These are phyloP conservation scores for Laguncularia racemosa DNA, from an alignment of 345 rosid genomes.

Conservation along the genomic window DNA sequence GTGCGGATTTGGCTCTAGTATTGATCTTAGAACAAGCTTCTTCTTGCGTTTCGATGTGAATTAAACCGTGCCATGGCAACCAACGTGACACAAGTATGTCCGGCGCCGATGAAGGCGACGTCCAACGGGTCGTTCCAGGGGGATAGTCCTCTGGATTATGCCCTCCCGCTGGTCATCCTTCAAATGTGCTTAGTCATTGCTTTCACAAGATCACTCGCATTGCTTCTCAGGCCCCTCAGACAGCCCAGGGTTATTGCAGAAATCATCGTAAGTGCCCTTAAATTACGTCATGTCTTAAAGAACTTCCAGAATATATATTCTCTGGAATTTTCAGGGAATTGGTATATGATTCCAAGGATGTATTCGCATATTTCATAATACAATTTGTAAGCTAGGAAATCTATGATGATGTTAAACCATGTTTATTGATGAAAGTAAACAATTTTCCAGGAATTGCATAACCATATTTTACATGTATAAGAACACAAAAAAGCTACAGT, in stretches of 20 bases:
- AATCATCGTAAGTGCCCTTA: conserved; percentile 46
- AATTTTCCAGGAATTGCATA: no score
- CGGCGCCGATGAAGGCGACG: conserved; percentile 58
- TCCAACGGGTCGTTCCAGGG: conserved; percentile 71
- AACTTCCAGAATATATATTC: no score
- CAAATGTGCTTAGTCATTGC: conserved; percentile 61
- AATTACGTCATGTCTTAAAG: no score
- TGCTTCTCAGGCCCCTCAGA: conserved; percentile 48
- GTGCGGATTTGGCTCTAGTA: not conserved
- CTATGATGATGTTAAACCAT: no score
- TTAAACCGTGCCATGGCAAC: conserved; percentile 1
- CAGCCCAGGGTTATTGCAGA: conserved; percentile 83
- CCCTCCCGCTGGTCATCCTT: conserved; percentile 64
- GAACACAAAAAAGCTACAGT: no score
- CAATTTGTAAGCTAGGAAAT: no score
- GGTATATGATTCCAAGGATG: no score
- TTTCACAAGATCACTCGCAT: conserved; percentile 51
- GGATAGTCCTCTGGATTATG: conserved; percentile 66
- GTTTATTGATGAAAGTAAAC: no score
- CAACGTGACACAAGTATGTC: conserved; percentile 13
- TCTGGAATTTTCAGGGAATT: no score
- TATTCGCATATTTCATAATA: no score
- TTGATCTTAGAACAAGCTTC: not conserved
- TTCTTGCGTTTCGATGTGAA: not conserved
- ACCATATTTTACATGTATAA: no score